Evolutionary conservation across 306 rosid species (phyloP).

Genomic region (Prunus campanulata): DNA sequence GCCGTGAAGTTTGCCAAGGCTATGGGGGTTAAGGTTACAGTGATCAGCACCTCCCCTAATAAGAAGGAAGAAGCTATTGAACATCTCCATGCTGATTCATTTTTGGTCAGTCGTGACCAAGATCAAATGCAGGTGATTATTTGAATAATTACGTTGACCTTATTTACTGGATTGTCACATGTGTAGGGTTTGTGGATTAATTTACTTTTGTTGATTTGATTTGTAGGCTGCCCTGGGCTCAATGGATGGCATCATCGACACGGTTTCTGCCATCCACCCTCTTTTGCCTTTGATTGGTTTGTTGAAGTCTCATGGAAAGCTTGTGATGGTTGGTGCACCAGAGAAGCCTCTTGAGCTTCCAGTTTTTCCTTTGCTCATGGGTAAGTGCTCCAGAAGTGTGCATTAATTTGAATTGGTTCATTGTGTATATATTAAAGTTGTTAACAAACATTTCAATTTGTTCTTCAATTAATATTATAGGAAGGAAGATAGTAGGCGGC

Average conservation of each 20-base stretch:
- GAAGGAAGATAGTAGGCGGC: constrained; percentile 40
- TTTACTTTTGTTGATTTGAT: neutral
- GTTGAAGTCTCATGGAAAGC: constrained; percentile 46
- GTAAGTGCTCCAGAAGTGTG: neutral
- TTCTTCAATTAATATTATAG: neutral
- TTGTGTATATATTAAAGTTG: no score
- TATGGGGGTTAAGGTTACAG: constrained; percentile 46
- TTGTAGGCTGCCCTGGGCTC: constrained; percentile 24
- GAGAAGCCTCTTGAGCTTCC: constrained; percentile 39
- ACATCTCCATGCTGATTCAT: constrained; percentile 43
- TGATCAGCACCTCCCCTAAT: constrained; percentile 48
- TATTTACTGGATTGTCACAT: neutral
- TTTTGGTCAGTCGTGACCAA: constrained; percentile 42
- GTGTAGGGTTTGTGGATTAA: no score
- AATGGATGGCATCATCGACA: constrained; percentile 55
- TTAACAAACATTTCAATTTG: neutral
- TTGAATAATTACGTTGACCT: neutral
- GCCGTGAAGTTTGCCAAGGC: constrained; percentile 63
- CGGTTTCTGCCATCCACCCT: constrained; percentile 45
- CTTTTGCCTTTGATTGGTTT: constrained; percentile 38
- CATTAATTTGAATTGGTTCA: neutral
- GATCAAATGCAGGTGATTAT: constrained; percentile 32
- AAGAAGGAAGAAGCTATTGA: constrained; percentile 47
- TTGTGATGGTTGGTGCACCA: constrained; percentile 44
- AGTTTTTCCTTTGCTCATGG: constrained; percentile 18